Conservation (phyloP, 441 rosid species). For the Euphorbia schlechtendalii region DNA sequence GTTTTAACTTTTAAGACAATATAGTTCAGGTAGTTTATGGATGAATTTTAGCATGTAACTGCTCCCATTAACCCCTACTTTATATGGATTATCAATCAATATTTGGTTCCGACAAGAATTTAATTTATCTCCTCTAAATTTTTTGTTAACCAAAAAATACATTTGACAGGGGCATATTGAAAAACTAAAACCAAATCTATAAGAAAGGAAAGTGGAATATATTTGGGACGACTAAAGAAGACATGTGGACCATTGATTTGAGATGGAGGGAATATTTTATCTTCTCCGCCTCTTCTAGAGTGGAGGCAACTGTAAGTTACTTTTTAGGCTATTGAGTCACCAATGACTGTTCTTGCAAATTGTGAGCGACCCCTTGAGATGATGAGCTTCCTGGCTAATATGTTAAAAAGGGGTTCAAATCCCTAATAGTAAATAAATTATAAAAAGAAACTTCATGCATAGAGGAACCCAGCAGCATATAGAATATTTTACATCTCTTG, state of each 20-base stretch:
- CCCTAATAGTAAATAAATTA: background rate
- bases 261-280: background rate
- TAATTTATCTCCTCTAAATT: too few relatives aligned
- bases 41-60: background rate
- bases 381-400: constrained; percentile 42
- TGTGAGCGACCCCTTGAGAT: constrained; percentile 23
- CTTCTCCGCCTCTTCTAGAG: background rate
- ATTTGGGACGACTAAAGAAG: background rate
- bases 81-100: too few relatives aligned
- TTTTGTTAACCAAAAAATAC: too few relatives aligned
- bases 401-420: constrained; percentile 7
- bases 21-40: background rate
- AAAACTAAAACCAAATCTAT: background rate
- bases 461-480: background rate
- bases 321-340: constrained; percentile 20
- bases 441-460: background rate
- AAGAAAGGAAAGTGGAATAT: background rate
- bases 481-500: background rate
- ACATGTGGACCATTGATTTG: background rate
- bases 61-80: background rate
- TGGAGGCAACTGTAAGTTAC: background rate
- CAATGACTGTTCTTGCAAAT: constrained; percentile 26
- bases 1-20: background rate
- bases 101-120: too few relatives aligned
- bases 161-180: background rate